Evolutionary conservation across 176 grass and related monocot species (phyloP).

Genomic region (Hyparrhenia diplandra): DNA sequence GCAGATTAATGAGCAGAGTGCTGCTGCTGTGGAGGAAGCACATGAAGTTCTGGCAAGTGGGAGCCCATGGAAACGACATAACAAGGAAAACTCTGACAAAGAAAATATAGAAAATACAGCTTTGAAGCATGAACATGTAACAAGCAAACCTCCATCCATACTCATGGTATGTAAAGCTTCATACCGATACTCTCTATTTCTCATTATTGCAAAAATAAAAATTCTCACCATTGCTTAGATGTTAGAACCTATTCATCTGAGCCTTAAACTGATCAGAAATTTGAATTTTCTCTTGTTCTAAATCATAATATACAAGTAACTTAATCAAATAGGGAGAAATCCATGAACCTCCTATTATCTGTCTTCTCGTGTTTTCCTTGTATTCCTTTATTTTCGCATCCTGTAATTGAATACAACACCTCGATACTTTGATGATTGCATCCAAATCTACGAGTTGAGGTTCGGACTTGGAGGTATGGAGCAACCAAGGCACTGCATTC

Average conservation of each 20-base stretch:
- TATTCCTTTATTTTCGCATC: background rate
- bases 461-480: background rate
- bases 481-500: background rate
- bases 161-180: constrained; percentile 41
- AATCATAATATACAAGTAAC: background rate
- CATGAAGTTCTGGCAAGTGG: constrained; percentile 61
- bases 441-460: background rate
- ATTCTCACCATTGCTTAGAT: background rate
- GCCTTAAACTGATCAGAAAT: background rate
- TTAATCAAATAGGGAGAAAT: background rate
- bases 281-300: background rate
- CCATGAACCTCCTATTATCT: background rate
- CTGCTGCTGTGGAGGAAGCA: constrained; percentile 56
- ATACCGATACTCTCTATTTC: background rate
- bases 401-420: background rate
- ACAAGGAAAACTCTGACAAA: constrained; percentile 29
- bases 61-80: background rate
- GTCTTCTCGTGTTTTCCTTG: background rate
- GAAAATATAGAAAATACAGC: constrained; percentile 37
- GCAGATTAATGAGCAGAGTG: constrained; percentile 67
- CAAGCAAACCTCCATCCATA: constrained; percentile 39
- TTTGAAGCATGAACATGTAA: constrained; percentile 28
- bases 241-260: background rate
- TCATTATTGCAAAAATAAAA: background rate
- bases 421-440: background rate